These are phyloP conservation scores for Penium margaritaceum DNA, from an alignment of 139 green algal species.

Conservation along the genomic window DNA sequence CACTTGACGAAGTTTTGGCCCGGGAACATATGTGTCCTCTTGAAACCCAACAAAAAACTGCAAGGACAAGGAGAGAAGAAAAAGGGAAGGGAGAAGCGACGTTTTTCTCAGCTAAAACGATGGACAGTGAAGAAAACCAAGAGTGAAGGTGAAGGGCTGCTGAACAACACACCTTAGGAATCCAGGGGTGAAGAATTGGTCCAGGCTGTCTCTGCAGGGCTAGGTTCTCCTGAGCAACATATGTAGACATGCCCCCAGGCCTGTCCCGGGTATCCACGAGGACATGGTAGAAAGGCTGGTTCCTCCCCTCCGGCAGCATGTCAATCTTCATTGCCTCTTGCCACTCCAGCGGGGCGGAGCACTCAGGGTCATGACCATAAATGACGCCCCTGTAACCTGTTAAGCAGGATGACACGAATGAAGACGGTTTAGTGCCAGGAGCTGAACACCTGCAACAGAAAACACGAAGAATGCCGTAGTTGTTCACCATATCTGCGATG, in stretches of 20 bases:
- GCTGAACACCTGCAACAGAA: not conserved
- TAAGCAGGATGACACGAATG: not conserved
- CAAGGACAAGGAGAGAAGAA: not conserved
- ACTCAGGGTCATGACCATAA: constrained; percentile 40
- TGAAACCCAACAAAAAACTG: constrained; percentile 41
- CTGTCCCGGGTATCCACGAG: constrained; percentile 27
- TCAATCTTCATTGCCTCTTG: constrained; percentile 45
- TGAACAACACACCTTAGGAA: constrained; percentile 29
- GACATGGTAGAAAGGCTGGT: constrained; percentile 44
- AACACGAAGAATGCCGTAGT: constrained; percentile 8
- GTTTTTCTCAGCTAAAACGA: constrained; percentile 10
- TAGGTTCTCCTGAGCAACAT: constrained; percentile 43
- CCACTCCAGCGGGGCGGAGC: constrained; percentile 34
- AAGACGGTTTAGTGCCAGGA: too few species aligned
- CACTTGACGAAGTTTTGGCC: constrained; percentile 13
- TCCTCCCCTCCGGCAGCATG: constrained; percentile 18
- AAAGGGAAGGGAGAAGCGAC: constrained; percentile 13
- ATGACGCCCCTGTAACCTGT: constrained; percentile 42
- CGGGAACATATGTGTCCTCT: constrained; percentile 31
- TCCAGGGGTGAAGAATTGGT: constrained; percentile 39
- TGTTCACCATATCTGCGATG: constrained; percentile 40
- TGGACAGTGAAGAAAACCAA: constrained; percentile 6
- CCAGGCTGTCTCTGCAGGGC: constrained; percentile 6
- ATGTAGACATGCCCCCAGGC: constrained; percentile 29
- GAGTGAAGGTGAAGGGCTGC: not conserved